These are phyloP conservation scores for Hypoxylon rubiginosum DNA, from an alignment of 2,329 filamentous ascomycete species.

Conservation along the genomic window DNA sequence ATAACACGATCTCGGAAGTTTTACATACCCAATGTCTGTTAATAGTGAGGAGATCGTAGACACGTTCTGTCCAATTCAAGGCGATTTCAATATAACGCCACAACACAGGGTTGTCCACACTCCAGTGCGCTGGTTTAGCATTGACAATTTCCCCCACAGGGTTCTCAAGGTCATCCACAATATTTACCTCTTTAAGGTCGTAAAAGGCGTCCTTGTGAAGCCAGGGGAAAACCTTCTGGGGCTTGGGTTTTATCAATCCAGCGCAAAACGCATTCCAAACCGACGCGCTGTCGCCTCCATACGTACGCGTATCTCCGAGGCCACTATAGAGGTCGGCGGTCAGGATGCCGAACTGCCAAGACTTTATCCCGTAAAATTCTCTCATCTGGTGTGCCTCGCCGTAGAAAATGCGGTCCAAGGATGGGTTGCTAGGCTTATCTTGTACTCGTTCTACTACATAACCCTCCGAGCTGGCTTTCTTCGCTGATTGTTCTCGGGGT, in stretches of 20 bases:
- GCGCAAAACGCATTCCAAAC: background rate
- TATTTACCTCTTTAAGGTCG: background rate
- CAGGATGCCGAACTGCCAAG: background rate
- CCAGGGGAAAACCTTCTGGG: background rate
- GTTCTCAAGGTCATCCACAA: background rate
- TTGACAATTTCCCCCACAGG: background rate
- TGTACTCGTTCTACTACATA: background rate
- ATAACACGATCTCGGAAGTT: background rate
- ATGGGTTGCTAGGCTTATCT: background rate
- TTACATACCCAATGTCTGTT: background rate
- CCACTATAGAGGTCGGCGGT: background rate
- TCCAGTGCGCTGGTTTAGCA: background rate
- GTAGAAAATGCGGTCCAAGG: background rate
- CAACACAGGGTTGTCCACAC: slow-evolving; percentile 4
- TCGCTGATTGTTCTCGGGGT: background rate
- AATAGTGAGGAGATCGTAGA: too few species aligned
- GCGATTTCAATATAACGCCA: background rate
- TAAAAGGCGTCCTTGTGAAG: background rate
- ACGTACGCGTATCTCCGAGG: background rate
- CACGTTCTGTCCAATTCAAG: background rate
- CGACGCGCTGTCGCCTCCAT: background rate
- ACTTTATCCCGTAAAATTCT: background rate
- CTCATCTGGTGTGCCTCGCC: background rate
- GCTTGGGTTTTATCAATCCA: background rate
- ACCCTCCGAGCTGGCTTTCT: background rate